phyloP scores from a whole-genome alignment of 2,329 filamentous ascomycete species.

The Bertia moriformis region DNA sequence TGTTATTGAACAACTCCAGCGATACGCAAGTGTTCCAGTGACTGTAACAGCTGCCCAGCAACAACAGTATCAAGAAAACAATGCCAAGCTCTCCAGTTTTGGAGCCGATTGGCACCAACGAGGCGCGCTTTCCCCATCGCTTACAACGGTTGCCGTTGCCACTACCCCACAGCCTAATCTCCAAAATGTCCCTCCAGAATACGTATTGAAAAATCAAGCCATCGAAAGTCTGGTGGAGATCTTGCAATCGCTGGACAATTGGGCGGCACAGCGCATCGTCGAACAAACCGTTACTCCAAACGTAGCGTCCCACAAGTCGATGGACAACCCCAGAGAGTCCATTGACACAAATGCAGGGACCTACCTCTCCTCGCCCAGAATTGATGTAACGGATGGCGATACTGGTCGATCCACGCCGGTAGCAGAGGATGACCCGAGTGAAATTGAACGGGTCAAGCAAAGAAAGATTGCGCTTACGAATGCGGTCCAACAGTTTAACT shows the following conservation, averaged over 20 bases:
- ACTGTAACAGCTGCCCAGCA: conserved; percentile 64
- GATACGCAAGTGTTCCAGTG: conserved; percentile 68
- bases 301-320: conserved; percentile 35
- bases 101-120: conserved; percentile 70
- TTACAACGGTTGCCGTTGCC: conserved; percentile 65
- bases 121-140: conserved; percentile 70
- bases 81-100: conserved; percentile 40
- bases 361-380: conserved; percentile 3
- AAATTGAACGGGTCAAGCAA: conserved; percentile 89
- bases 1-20: conserved; percentile 84
- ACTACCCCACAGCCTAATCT: conserved; percentile 44
- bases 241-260: conserved; percentile 77
- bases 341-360: conserved; percentile 52
- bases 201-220: conserved; percentile 77
- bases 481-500: conserved; percentile 85
- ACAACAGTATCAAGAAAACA: conserved; percentile 72
- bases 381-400: conserved; percentile 5
- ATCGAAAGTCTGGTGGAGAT: conserved; percentile 81
- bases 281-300: conserved; percentile 41
- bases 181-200: conserved; percentile 66
- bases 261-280: conserved; percentile 56
- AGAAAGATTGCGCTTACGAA: conserved; percentile 84
- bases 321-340: conserved; percentile 49
- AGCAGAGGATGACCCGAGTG: conserved; percentile 76
- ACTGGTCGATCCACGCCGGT: conserved; percentile 35